Base-by-base conservation (phyloP, 495 filamentous ascomycete genomes). In the Gamarada debralockiae region DNA sequence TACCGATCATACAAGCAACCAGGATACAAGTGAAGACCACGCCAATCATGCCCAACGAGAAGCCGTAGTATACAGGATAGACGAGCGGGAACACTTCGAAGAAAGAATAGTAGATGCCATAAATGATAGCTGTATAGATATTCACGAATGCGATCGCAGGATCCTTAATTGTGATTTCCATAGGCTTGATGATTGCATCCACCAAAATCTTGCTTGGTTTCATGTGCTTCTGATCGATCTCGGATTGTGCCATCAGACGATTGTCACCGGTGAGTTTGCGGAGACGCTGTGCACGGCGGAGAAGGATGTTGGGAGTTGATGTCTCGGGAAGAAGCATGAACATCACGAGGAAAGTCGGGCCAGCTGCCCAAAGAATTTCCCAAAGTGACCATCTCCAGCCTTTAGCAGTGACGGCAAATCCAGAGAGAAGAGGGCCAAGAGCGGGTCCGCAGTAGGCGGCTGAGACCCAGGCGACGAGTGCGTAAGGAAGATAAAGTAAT, bases 51-150 rank as follows among this genome's bases (percentile, higher is more conserved):
- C 85, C 85, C 20, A 81, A 68, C 52, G 71, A 79, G 69, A 88
- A 83, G 60, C 65, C 63, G 69, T 87, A 87, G 52, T 76, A 70
- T 49, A 69, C 73, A 1, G 74, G 73, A 69, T 85, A 89, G 45
- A 89, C 82, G n/a, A 89, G 67, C 2, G 84, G 84, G 71, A 89
- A 87, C 56, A 78, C 82, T 62, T 87, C 84, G 72, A 87, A 87
- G 74, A 85, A 86, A 57, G 71, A 76, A 65, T 86, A 86, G 67
- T 79, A 85, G 66, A 86, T 86, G 24, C 74, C 81, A 66, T 86
- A 85, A 52, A 80, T 76, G 48, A 87, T 71, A 15, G 78, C 75
- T 1, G 78, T 82, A 66, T 86, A 87, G 42, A 77, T 48, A 56
- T 82, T 76, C 0, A 79, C 74, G 70, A 86, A 87, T 7, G 77